Evolutionary conservation across 306 rosid genomes (phyloP).

Genomic region (Vicia sativa): DNA sequence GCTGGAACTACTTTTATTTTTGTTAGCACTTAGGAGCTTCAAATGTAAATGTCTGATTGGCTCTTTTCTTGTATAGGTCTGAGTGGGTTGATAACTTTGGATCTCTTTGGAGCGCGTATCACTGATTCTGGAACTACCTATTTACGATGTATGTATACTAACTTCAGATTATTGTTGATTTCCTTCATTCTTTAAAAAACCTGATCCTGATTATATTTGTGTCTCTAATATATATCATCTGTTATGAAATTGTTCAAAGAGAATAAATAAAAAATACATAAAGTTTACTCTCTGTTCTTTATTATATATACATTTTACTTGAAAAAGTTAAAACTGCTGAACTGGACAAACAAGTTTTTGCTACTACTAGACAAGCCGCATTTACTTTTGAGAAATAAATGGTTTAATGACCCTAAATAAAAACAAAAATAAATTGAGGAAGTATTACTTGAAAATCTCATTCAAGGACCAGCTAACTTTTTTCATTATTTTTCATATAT

Average conservation of each 20-base stretch:
- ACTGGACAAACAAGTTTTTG: slow-evolving; percentile 17
- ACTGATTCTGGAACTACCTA: slow-evolving; percentile 75
- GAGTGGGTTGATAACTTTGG: slow-evolving; percentile 78
- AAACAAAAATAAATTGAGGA: slow-evolving; percentile 5
- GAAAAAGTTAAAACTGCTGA: slow-evolving; percentile 13
- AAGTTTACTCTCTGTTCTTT: background rate
- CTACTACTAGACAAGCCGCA: too few relatives aligned
- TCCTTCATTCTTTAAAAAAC: background rate
- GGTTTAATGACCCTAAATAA: background rate
- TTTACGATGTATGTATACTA: slow-evolving; percentile 66
- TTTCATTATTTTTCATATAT: background rate
- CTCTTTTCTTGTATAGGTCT: slow-evolving; percentile 56
- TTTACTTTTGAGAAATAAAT: background rate
- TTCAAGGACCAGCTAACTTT: slow-evolving; percentile 2
- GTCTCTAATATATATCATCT: slow-evolving; percentile 8
- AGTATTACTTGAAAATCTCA: slow-evolving; percentile 19
- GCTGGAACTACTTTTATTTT: slow-evolving; percentile 4
- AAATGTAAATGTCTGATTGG: slow-evolving; percentile 21
- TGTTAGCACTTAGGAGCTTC: slow-evolving; percentile 9
- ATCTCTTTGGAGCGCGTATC: slow-evolving; percentile 93
- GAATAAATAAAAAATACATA: slow-evolving; percentile 7
- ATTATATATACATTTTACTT: background rate
- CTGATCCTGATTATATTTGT: background rate
- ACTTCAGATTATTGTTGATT: slow-evolving; percentile 29
- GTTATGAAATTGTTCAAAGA: slow-evolving; percentile 6